Evolutionary conservation across 352 stramenopile species (phyloP).

Genomic region (Phytophthora pisi): DNA sequence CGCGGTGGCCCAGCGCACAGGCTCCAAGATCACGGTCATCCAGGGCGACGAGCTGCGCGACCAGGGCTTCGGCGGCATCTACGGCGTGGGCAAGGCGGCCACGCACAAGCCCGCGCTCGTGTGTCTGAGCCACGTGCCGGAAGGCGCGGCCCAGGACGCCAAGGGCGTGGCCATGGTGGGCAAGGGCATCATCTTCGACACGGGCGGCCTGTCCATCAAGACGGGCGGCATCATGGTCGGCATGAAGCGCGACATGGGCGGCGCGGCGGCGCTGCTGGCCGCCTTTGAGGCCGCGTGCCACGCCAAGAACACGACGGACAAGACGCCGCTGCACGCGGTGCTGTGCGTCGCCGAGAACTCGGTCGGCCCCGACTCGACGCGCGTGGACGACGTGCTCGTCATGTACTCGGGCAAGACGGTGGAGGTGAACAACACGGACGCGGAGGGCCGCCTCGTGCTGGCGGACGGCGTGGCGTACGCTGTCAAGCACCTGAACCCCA

Average conservation of each 20-base stretch:
- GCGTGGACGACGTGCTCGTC: slow-evolving; percentile 94
- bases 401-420: slow-evolving; percentile 96
- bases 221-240: slow-evolving; percentile 85
- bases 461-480: slow-evolving; percentile 94
- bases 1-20: slow-evolving; percentile 65
- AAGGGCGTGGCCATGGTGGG: slow-evolving; percentile 88
- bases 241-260: slow-evolving; percentile 96
- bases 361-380: slow-evolving; percentile 86
- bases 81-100: slow-evolving; percentile 92
- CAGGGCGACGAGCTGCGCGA: slow-evolving; percentile 90
- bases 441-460: slow-evolving; percentile 95
- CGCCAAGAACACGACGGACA: slow-evolving; percentile 88
- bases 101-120: slow-evolving; percentile 90
- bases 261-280: slow-evolving; percentile 63
- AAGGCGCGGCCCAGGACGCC: slow-evolving; percentile 22
- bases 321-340: slow-evolving; percentile 86
- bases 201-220: slow-evolving; percentile 95
- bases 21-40: slow-evolving; percentile 79
- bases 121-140: slow-evolving; percentile 86
- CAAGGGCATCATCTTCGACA: slow-evolving; percentile 98
- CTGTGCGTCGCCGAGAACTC: slow-evolving; percentile 96
- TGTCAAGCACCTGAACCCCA: slow-evolving; percentile 89
- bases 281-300: slow-evolving; percentile 87
- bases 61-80: slow-evolving; percentile 92
- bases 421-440: slow-evolving; percentile 98